A percentile compares a stretch with the other conserved stretches of the same genome.
phyloP scores from a whole-genome alignment of 345 rosid species.

The Lepidium sativum region DNA sequence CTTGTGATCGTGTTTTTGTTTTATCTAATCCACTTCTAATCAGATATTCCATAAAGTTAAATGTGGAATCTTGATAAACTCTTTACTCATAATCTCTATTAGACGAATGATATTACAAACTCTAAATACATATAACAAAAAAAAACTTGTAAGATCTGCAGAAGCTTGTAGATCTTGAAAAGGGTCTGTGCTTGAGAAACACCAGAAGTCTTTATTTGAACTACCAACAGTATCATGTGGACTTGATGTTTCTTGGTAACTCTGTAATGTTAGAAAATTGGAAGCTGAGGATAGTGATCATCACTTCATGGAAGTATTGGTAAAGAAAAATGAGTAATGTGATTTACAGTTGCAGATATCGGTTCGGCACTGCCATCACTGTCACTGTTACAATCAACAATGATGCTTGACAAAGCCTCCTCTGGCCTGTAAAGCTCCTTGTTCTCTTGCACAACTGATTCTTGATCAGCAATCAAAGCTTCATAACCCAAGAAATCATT shows the following conservation, averaged over 20 bases:
- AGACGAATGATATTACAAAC: no score
- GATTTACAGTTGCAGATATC: no score
- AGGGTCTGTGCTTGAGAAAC: background rate
- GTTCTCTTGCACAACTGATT: background rate
- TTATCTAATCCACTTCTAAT: no score
- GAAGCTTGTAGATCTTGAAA: background rate
- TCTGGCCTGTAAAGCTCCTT: background rate
- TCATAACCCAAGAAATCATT: background rate
- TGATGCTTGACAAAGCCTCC: constrained; percentile 3
- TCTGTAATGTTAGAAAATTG: no score
- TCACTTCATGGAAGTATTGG: background rate
- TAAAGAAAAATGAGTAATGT: background rate
- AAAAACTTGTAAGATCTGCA: background rate
- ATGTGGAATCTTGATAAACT: background rate
- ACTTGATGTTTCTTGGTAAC: no score
- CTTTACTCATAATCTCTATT: no score
- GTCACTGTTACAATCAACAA: background rate
- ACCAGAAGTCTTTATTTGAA: background rate
- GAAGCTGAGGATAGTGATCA: no score
- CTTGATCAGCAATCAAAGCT: background rate
- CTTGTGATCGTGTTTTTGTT: no score
- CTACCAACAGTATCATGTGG: background rate
- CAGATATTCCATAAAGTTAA: no score
- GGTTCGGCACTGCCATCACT: background rate
- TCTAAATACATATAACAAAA: no score